These are phyloP conservation scores for Diutina mesorugosa DNA, from an alignment of 1,139 yeast genomes.

Conservation along the genomic window DNA sequence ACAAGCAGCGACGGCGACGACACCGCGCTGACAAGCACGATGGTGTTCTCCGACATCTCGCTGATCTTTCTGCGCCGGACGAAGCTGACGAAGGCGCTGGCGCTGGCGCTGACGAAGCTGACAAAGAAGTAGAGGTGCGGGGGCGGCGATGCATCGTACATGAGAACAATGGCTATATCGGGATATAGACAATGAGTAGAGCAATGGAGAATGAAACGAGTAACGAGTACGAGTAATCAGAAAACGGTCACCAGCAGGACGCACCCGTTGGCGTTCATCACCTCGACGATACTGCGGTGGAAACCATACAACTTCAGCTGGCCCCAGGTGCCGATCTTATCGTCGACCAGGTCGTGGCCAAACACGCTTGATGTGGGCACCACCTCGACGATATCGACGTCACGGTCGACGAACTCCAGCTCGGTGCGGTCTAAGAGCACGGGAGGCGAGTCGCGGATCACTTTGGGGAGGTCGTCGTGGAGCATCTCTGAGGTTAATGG, in stretches of 20 bases:
- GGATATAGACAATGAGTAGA: background rate
- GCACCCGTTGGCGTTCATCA: slow-evolving; percentile 27
- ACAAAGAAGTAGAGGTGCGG: background rate
- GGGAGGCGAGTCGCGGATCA: slow-evolving; percentile 13
- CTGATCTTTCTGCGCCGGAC: background rate
- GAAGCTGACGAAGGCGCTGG: background rate
- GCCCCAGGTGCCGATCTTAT: slow-evolving; percentile 30
- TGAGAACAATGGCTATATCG: background rate
- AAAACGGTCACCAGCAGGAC: slow-evolving; percentile 21
- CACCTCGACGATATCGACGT: slow-evolving; percentile 21
- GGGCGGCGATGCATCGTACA: background rate
- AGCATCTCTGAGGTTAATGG: slow-evolving; percentile 13
- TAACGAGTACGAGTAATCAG: background rate
- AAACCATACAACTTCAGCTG: slow-evolving; percentile 36
- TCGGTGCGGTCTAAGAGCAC: slow-evolving; percentile 37
- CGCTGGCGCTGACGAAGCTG: background rate
- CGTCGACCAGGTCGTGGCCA: background rate
- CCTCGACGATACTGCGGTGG: slow-evolving; percentile 39
- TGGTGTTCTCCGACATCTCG: background rate
- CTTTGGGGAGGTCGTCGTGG: slow-evolving; percentile 14
- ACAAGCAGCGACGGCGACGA: background rate
- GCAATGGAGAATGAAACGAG: background rate
- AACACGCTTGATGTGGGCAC: background rate
- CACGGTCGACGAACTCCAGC: slow-evolving; percentile 31
- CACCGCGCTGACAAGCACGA: background rate